Percentiles rank a stretch among this genome's conserved stretches.
phyloP scores from a whole-genome alignment of 495 filamentous ascomycete species.

The Chlorociboria aeruginascens region DNA sequence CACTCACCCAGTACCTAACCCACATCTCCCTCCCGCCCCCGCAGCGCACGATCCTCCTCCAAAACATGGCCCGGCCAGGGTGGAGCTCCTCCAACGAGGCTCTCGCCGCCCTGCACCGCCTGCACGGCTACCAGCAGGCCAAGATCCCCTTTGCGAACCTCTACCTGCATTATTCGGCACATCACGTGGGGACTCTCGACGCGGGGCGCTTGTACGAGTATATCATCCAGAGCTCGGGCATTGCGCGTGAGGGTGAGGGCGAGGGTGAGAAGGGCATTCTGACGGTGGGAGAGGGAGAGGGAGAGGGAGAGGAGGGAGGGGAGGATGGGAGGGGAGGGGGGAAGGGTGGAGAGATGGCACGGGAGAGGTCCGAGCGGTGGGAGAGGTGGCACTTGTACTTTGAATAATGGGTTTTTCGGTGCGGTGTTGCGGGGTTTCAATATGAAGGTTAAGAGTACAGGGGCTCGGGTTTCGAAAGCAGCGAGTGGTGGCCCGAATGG shows the following conservation, averaged over 20 bases:
- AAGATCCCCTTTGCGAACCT: slow-evolving; percentile 62
- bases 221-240: slow-evolving; percentile 37
- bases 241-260: background rate
- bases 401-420: slow-evolving; percentile 55
- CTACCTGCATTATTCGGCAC: slow-evolving; percentile 31
- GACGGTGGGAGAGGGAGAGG: slow-evolving; percentile 14
- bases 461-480: slow-evolving; percentile 21
- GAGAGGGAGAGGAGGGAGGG: background rate
- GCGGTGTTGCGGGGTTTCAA: slow-evolving; percentile 51
- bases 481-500: slow-evolving; percentile 1
- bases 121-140: slow-evolving; percentile 39
- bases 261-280: background rate
- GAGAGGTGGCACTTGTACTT: slow-evolving; percentile 66
- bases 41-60: background rate
- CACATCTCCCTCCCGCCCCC: slow-evolving; percentile 1
- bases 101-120: slow-evolving; percentile 21
- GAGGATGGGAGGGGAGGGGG: slow-evolving; percentile 13
- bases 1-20: slow-evolving; percentile 1
- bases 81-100: slow-evolving; percentile 1
- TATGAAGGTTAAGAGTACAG: slow-evolving; percentile 36
- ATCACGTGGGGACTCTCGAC: slow-evolving; percentile 39
- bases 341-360: background rate
- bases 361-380: slow-evolving; percentile 1
- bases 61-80: background rate
- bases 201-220: slow-evolving; percentile 47